phyloP scores from a whole-genome alignment of 2,329 filamentous ascomycete genomes.

The Colletotrichum sp. region DNA sequence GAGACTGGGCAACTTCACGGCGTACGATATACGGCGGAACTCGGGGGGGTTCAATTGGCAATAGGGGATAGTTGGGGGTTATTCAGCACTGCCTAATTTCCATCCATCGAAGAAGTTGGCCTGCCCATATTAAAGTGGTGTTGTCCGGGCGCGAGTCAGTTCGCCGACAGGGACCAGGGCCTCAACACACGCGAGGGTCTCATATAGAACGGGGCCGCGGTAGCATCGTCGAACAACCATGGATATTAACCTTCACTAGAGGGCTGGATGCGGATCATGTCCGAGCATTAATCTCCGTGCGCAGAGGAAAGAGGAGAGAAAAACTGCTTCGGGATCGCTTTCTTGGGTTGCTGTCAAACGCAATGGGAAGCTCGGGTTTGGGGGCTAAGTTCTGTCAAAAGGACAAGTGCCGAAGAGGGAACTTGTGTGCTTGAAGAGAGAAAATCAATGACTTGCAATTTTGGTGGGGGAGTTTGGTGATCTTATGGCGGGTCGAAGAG shows the following conservation, averaged over 20 bases:
- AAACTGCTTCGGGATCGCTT: not conserved
- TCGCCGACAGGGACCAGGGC: not conserved
- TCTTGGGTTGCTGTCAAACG: not conserved
- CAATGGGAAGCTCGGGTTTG: not conserved
- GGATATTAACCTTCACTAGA: not conserved
- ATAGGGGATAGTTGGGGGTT: not conserved
- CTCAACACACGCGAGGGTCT: not conserved
- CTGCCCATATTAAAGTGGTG: not conserved
- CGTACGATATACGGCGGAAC: not conserved
- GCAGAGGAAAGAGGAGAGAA: not conserved
- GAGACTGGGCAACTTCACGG: not conserved
- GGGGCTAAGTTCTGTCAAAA: not conserved
- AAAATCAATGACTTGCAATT: not conserved
- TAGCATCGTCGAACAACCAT: not conserved
- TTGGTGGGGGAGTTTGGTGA: not conserved
- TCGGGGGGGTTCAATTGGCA: not conserved
- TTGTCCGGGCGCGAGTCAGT: not conserved
- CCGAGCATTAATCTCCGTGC: constrained; percentile 4
- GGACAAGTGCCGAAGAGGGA: not conserved
- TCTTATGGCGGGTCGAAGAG: not conserved
- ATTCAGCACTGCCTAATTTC: not conserved
- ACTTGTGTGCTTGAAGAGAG: not conserved
- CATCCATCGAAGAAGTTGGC: not conserved
- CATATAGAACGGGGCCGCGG: not conserved
- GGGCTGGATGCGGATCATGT: not conserved